phyloP scores from a whole-genome alignment of 441 rosid species.

The Eutrema salsugineum region DNA sequence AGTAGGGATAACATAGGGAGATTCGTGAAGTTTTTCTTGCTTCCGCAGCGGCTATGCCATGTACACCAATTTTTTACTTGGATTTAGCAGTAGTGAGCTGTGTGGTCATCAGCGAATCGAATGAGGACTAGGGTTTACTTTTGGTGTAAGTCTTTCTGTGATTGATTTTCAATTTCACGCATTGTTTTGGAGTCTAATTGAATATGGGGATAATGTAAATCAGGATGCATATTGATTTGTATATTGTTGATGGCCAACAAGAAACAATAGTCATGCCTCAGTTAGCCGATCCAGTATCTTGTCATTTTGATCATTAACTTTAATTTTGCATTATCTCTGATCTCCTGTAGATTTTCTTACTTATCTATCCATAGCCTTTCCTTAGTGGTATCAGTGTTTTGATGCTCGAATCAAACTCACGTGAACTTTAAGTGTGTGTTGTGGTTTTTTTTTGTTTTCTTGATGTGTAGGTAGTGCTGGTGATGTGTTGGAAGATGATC shows the following conservation, averaged over 20 bases:
- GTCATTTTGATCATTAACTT: background rate
- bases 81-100: background rate
- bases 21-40: too few relatives aligned
- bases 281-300: background rate
- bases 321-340: background rate
- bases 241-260: too few relatives aligned
- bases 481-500: conserved; percentile 77
- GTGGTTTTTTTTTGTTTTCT: background rate
- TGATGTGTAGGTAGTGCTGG: conserved; percentile 67
- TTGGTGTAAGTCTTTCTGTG: background rate
- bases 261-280: background rate
- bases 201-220: background rate
- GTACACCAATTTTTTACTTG: background rate
- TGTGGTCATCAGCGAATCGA: background rate
- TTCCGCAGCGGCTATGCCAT: too few relatives aligned
- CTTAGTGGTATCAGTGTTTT: background rate
- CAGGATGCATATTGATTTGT: background rate
- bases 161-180: background rate
- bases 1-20: too few relatives aligned
- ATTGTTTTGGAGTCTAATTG: background rate
- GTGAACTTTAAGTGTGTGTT: background rate
- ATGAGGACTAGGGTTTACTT: background rate
- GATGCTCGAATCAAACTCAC: background rate
- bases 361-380: background rate
- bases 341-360: background rate